Base-by-base conservation (phyloP, 768 basidiomycete species). In the Rhodotorula diobovata region DNA sequence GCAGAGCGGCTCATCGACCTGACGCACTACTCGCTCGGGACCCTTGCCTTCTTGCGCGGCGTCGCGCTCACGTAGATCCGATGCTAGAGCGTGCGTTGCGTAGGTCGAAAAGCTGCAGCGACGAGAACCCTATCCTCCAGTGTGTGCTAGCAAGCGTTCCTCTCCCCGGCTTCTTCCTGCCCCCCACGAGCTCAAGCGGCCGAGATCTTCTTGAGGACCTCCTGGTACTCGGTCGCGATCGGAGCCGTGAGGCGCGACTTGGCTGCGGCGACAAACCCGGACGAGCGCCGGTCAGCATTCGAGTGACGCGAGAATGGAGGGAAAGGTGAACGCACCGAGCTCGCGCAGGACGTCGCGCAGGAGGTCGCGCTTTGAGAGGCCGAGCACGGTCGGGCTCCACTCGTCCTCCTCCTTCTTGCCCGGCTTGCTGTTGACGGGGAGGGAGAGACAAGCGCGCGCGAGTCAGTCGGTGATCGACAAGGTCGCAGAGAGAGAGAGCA, bases 141-240 rank as follows among this genome's bases (percentile, higher is more conserved):
- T 15, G 39, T 15, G 39, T 43, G 41, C 46, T 20, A 18, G 46
- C 46, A 46, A 46, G 46, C 46, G 46, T 9, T 8, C 2, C 46
- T 9, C 46, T 5, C 14, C 3, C 20, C 46, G 15, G 8, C n/a
- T 15, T 30, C 28, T 11, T 11, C 23, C 48, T 50, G 21, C 45
- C 10, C 45, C 25, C 28, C 25, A 4, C n/a, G n/a, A n/a, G n/a
- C n/a, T 58, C 63, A 66, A 14, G 56, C 20, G 7, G 63, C 43
- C n/a, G 41, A n/a, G 21, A 74, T 57, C 46, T 75, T 73, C 58
- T 70, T 77, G 71, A 93, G 79, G 50, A 84, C 83, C 68, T 92
- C 91, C 79, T 92, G 90, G 89, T 90, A 94, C 74, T 91, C 89
- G 73, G 85, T 78, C 15, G 88, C 91, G 34, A 93, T 83, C 75